Evolutionary conservation across 129 eudicot species (phyloP).

Genomic region (Centaurea solstitialis): DNA sequence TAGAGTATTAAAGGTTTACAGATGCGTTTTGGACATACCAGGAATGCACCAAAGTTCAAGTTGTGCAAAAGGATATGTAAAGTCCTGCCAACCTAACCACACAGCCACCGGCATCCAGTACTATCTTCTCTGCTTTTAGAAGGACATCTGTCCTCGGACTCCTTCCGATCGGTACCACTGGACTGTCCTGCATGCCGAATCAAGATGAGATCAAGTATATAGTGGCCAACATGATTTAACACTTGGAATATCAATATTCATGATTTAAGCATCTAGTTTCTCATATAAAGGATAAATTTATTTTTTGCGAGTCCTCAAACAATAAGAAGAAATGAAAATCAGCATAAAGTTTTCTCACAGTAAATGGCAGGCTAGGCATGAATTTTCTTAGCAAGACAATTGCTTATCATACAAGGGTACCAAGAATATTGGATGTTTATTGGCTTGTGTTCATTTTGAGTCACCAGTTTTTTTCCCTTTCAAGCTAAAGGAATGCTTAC

Average conservation of each 20-base stretch:
- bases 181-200: constrained; percentile 59
- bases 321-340: background rate
- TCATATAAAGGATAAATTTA: background rate
- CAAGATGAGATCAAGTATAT: background rate
- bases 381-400: too few species aligned
- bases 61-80: constrained; percentile 75
- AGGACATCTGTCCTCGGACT: constrained; percentile 95
- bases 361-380: too few species aligned
- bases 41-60: background rate
- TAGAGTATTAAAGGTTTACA: background rate
- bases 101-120: constrained; percentile 76
- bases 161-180: constrained; percentile 86
- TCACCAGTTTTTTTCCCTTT: too few species aligned
- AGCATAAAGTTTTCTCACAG: background rate
- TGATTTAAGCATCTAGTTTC: background rate
- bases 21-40: background rate
- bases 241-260: background rate
- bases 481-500: too few species aligned
- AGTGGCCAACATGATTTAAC: background rate
- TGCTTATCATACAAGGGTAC: too few species aligned
- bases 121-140: constrained; percentile 79
- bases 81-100: constrained; percentile 97
- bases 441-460: too few species aligned
- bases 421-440: too few species aligned
- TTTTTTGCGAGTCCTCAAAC: background rate